Evolutionary conservation across 345 rosid genomes (phyloP).

Genomic region (Salix udensis): DNA sequence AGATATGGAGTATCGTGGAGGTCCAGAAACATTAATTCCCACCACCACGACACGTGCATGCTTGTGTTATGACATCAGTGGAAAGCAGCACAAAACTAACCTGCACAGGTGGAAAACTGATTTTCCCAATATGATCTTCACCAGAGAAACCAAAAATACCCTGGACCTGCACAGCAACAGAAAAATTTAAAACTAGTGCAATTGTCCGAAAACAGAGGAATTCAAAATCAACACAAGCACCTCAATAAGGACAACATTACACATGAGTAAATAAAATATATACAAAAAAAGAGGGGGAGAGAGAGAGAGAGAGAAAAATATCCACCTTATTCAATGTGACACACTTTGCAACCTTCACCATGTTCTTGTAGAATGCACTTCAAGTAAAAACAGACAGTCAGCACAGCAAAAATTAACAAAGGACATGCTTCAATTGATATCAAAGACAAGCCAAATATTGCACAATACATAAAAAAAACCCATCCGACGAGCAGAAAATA

Average conservation of each 20-base stretch:
- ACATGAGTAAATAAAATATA: slow-evolving; percentile 5
- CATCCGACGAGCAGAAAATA: neutral
- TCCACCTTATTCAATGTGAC: slow-evolving; percentile 85
- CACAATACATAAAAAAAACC: neutral
- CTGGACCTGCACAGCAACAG: slow-evolving; percentile 43
- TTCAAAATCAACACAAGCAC: neutral
- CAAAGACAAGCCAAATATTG: neutral
- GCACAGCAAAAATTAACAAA: neutral
- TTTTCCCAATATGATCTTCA: slow-evolving; percentile 93
- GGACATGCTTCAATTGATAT: neutral
- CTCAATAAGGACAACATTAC: neutral
- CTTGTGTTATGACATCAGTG: neutral
- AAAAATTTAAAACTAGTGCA: neutral
- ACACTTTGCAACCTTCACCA: slow-evolving; percentile 83
- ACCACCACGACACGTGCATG: neutral
- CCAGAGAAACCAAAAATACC: slow-evolving; percentile 92
- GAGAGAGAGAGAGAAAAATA: neutral
- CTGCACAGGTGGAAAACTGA: slow-evolving; percentile 92
- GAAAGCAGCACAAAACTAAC: slow-evolving; percentile 33
- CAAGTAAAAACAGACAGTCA: too few species aligned
- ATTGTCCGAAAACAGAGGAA: neutral
- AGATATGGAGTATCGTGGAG: neutral
- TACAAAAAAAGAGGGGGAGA: neutral
- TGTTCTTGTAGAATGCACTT: slow-evolving; percentile 81
- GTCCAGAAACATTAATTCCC: neutral